phyloP scores from a whole-genome alignment of 164 flowering plant genomes.

The Vitis rotundifolia region DNA sequence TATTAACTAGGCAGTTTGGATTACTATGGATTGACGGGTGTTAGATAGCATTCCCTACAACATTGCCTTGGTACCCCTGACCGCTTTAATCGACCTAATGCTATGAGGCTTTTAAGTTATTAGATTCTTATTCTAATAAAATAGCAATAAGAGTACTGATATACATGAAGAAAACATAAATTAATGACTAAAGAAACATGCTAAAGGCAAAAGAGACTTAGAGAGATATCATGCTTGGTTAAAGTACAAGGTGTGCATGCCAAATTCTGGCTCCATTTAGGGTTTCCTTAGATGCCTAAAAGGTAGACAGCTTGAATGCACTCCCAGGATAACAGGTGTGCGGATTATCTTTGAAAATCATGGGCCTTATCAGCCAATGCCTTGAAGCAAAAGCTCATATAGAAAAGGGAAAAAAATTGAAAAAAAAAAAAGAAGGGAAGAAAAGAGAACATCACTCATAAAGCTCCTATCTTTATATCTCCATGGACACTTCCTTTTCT shows the following conservation, averaged over 20 bases:
- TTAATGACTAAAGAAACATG: too few species aligned
- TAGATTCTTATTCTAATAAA: too few species aligned
- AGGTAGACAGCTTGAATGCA: slow-evolving; percentile 34
- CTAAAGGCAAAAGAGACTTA: too few species aligned
- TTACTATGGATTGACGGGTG: too few species aligned
- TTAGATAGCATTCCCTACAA: too few species aligned
- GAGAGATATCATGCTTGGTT: background rate
- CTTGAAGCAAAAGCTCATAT: background rate
- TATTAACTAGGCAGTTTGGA: too few species aligned
- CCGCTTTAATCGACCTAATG: too few species aligned
- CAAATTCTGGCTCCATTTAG: slow-evolving; percentile 6
- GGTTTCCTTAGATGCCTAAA: slow-evolving; percentile 13
- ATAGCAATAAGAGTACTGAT: too few species aligned
- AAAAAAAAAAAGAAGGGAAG: background rate
- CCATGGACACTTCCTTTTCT: too few species aligned
- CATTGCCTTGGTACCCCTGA: too few species aligned
- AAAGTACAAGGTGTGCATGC: slow-evolving; percentile 5
- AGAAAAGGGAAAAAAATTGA: background rate
- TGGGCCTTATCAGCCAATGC: slow-evolving; percentile 1
- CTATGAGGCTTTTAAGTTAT: too few species aligned
- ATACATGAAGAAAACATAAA: too few species aligned
- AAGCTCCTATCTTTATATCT: background rate
- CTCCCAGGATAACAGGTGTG: slow-evolving; percentile 7
- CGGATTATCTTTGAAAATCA: background rate
- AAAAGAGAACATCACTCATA: background rate